Conservation (phyloP, 1,284 basidiomycete genomes). For the Porogramme epimiltina region DNA sequence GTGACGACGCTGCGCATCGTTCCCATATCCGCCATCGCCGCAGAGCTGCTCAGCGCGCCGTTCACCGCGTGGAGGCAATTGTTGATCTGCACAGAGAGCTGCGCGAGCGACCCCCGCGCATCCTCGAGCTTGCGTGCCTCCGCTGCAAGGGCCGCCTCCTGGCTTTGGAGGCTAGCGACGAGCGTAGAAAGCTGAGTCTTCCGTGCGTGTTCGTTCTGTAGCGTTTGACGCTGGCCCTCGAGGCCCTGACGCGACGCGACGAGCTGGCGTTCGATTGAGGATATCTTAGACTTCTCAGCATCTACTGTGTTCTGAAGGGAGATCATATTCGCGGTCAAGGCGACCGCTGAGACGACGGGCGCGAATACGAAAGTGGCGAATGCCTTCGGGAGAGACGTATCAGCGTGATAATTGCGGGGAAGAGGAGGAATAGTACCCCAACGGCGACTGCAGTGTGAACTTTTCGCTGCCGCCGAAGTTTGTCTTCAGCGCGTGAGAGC, state of each 20-base stretch:
- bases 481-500: not conserved
- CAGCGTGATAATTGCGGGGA: no score
- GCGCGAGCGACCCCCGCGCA: constrained; percentile 2
- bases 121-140: not conserved
- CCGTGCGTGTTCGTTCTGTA: not conserved
- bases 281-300: not conserved
- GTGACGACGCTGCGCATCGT: constrained; percentile 11
- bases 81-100: constrained; percentile 11
- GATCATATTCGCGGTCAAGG: not conserved
- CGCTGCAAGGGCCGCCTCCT: not conserved
- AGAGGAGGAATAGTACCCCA: not conserved
- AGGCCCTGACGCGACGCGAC: not conserved
- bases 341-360: not conserved
- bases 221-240: not conserved
- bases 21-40: constrained; percentile 1
- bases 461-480: not conserved
- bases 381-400: not conserved
- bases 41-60: constrained; percentile 11
- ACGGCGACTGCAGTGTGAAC: not conserved
- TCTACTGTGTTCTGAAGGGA: not conserved
- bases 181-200: not conserved
- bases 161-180: not conserved
- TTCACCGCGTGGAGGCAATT: constrained; percentile 8
- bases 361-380: constrained; percentile 2
- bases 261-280: not conserved